Conservation (phyloP, 306 rosid species). For the Cicer arietinum region DNA sequence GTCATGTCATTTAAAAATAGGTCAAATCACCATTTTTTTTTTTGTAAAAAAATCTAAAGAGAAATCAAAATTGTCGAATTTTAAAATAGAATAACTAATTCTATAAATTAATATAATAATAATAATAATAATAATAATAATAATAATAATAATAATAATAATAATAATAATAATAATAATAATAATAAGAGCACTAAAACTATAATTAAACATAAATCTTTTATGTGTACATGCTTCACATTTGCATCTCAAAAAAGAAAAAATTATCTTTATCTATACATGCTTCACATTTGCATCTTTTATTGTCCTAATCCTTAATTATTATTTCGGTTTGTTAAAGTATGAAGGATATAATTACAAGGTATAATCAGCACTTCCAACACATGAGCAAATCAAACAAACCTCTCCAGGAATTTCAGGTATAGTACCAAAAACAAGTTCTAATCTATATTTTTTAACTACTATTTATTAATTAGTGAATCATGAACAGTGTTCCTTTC, state of each 20-base stretch:
- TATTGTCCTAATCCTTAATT: neutral
- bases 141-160: too few species aligned
- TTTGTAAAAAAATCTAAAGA: too few species aligned
- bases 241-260: neutral
- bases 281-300: neutral
- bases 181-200: too few species aligned
- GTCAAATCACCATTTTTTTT: too few species aligned
- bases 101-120: too few species aligned
- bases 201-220: too few species aligned
- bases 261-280: neutral
- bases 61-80: too few species aligned
- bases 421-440: neutral
- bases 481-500: neutral
- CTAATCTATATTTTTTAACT: neutral
- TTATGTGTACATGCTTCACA: neutral
- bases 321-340: slow-evolving; percentile 28
- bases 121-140: too few species aligned
- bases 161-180: too few species aligned
- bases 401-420: slow-evolving; percentile 37
- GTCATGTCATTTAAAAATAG: too few species aligned
- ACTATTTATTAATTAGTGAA: neutral
- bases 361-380: slow-evolving; percentile 36
- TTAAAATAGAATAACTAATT: too few species aligned
- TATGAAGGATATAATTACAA: slow-evolving; percentile 42
- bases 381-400: neutral